Base-by-base conservation (phyloP, 2,329 filamentous ascomycete genomes). In the Sclerotinia minor region DNA sequence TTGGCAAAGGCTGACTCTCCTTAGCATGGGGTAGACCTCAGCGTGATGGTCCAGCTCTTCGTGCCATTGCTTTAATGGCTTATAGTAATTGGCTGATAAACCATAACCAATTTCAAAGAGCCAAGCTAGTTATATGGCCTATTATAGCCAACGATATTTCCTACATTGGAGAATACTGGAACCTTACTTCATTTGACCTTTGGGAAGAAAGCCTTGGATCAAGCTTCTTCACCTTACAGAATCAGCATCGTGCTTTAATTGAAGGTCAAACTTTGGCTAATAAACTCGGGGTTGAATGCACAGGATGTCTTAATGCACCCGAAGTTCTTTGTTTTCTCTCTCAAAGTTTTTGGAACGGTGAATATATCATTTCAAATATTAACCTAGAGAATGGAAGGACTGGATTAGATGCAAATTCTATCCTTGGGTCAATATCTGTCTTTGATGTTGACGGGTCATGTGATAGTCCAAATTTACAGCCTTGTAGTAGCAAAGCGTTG, bases 161-260 rank as follows among this genome's bases (percentile, higher is more conserved):
- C 58, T 95, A 94, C 70, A 87, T 92, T 9, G 84, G 86, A 0
- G 85, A 91, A 74, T 91, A 92, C 79, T 91, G 89, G 87, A 85
- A 84, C 68, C 78, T 81, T 70, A 83, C 82, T 6, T 82, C 82
- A 0, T 94, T 88, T 74, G 92, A 96, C 76, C 83, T 95, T 7
- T 95, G 92, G 92, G 92, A 96, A 76, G 92, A 95, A 77, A 85
- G 92, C 8, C 82, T 83, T n/a, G 90, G 90, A 59, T 88, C 86
- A 29, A 92, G 90, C 0, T 95, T 93, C 82, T 96, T 94, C 78
- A 94, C 92, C 1, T 80, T 87, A 47, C 85, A 88, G 5, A 84
- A 85, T 55, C 86, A 90, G 69, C 87, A 94, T 75, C 72, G 74
- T 44, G 81, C 87, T 38, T 80, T 89, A 13, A 80, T 87, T 2